Evolutionary conservation across 1,284 basidiomycete species (phyloP), one percentile per base, ranked within the genome.

Genomic region (Cutaneotrichosporon arboriforme): DNA sequence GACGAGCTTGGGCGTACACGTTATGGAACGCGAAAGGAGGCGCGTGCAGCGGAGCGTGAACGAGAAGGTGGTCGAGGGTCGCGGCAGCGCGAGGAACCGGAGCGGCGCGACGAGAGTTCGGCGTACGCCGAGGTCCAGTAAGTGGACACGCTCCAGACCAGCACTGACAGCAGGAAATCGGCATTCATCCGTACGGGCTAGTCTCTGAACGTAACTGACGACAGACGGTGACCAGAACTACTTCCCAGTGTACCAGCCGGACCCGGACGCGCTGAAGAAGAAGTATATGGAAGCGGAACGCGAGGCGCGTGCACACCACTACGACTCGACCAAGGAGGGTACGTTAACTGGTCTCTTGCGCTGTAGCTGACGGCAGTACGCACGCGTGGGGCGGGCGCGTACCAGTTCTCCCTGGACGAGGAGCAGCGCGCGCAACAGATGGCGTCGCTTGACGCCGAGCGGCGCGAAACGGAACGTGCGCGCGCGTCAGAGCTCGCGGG

Each of bases 241-340:
- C 54, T 97, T 92, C 72, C 91, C 91, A 0, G 83, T 87, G 0
- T 96, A 90, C 65, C 82, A 86, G 64, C 89, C 87, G 5, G 83
- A 87, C n/a, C 81, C 80, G 1, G 90, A 91, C 56, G 83, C 86
- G 0, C 78, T 90, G 4, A 79, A 81, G 31, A 76, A 80, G 7
- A 88, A 92, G 67, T 96, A 88, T 68, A 85, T 91, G 63, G 81
- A 87, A 0, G 79, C 82, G 0, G 77, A 77, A 44, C 90, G 94
- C 69, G 83, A 68, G 23, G 68, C 87, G 0, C 79, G 88, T 4
- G 80, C 82, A 15, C 76, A 81, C 15, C 90, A 93, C 69, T 97
- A 91, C 70, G 88, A 97, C 70, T 80, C 89, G 0, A 79, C 81
- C 0, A 77, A 77, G 48, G 93, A 98, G 72, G 83, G 86, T 74